Percentiles rank a stretch among this genome's conserved stretches.
These are phyloP conservation scores for Podaxis sp. DNA, from an alignment of 768 basidiomycete genomes.

Conservation along the genomic window DNA sequence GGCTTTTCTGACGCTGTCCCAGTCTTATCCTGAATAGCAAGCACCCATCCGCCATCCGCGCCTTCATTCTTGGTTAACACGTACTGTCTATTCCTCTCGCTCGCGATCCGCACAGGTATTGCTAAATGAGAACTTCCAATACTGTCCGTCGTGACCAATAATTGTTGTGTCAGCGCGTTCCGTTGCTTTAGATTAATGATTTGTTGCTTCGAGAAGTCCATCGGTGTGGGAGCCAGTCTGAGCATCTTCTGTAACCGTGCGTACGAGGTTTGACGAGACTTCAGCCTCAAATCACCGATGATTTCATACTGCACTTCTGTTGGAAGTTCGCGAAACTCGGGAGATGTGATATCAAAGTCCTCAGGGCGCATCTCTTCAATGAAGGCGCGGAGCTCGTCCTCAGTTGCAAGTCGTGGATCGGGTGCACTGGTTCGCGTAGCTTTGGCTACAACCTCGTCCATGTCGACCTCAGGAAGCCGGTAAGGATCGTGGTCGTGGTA, in stretches of 20 bases:
- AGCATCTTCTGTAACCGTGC: conserved; percentile 92
- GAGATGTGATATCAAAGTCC: conserved; percentile 89
- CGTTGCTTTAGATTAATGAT: conserved; percentile 88
- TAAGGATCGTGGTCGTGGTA: conserved; percentile 90
- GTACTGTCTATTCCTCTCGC: conserved; percentile 93
- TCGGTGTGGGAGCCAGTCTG: conserved; percentile 67
- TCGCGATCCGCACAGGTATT: conserved; percentile 92
- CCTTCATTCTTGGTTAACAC: conserved; percentile 92
- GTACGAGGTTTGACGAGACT: conserved; percentile 93
- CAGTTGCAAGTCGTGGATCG: conserved; percentile 93
- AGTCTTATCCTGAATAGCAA: conserved; percentile 83
- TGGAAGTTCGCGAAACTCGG: conserved; percentile 88
- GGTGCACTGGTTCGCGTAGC: conserved; percentile 61
- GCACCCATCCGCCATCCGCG: conserved; percentile 87
- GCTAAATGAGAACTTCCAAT: conserved; percentile 88
- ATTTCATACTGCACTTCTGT: conserved; percentile 99
- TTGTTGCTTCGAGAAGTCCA: conserved; percentile 97
- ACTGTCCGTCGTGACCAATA: conserved; percentile 87
- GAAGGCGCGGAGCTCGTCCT: conserved; percentile 89
- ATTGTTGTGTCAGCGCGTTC: conserved; percentile 89
- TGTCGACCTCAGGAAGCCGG: conserved; percentile 78
- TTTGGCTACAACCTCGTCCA: conserved; percentile 61
- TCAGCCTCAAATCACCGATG: conserved; percentile 90
- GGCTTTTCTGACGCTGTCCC: conserved; percentile 84
- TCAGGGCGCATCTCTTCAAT: conserved; percentile 96